phyloP scores from a whole-genome alignment of 1,139 yeast genomes.

The Waltiozyma sp. region DNA sequence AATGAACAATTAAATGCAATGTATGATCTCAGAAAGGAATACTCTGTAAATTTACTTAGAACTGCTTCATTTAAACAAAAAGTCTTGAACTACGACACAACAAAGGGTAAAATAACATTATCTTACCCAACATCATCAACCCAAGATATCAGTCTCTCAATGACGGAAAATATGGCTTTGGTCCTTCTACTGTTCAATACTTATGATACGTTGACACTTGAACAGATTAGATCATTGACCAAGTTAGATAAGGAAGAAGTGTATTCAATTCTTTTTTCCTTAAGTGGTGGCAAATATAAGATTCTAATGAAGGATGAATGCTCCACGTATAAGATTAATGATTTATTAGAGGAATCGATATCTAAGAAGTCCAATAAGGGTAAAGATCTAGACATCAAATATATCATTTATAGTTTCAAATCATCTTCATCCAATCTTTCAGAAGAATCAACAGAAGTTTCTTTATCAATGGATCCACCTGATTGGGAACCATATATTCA shows the following conservation, averaged over 20 bases:
- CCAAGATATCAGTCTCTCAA: background rate
- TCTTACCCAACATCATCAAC: background rate
- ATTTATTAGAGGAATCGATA: background rate
- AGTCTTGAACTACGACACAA: background rate
- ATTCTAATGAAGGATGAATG: background rate
- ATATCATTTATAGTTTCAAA: background rate
- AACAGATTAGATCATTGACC: background rate
- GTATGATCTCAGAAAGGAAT: background rate
- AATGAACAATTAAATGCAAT: background rate
- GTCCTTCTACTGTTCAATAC: background rate
- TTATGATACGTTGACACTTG: background rate
- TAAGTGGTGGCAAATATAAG: background rate
- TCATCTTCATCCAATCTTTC: background rate
- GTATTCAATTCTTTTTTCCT: background rate
- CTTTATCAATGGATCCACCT: background rate
- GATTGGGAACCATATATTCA: background rate
- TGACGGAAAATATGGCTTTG: background rate
- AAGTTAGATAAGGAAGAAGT: background rate
- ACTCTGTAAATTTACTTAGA: background rate
- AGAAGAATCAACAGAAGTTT: background rate
- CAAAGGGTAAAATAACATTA: background rate
- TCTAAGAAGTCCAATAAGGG: background rate
- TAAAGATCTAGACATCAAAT: background rate
- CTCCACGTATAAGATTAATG: background rate
- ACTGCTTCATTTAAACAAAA: background rate